These are phyloP conservation scores for Amanita inopinata DNA, from an alignment of 768 basidiomycete species.

Conservation along the genomic window DNA sequence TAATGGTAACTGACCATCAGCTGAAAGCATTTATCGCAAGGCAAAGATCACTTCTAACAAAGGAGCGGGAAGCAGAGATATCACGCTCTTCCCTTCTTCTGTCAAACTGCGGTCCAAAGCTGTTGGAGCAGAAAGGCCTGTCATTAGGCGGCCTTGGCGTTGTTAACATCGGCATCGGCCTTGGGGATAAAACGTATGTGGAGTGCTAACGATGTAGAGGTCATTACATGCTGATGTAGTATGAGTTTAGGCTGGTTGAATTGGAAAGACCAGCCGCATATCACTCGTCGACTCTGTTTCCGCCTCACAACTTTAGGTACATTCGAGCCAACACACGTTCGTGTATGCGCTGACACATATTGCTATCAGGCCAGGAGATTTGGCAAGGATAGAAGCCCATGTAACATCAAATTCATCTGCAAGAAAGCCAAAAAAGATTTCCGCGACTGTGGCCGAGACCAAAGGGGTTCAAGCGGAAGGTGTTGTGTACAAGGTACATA, in stretches of 20 bases:
- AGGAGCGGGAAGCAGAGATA: constrained; percentile 80
- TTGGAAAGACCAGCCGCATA: constrained; percentile 77
- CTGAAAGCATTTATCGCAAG: constrained; percentile 54
- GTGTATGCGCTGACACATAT: constrained; percentile 11
- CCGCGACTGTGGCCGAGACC: constrained; percentile 21
- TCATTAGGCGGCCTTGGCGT: constrained; percentile 68
- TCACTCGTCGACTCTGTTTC: constrained; percentile 60
- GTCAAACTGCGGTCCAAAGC: constrained; percentile 71
- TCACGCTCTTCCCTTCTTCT: constrained; percentile 70
- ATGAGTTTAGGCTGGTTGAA: constrained; percentile 66
- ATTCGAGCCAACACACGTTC: too few relatives aligned
- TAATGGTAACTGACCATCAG: constrained; percentile 24
- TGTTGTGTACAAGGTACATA: constrained; percentile 72
- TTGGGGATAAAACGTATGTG: constrained; percentile 85
- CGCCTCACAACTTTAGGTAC: constrained; percentile 80
- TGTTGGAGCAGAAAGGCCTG: constrained; percentile 85
- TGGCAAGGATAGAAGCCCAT: constrained; percentile 77
- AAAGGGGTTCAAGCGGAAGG: constrained; percentile 52
- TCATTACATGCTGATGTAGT: constrained; percentile 15
- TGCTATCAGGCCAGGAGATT: constrained; percentile 65
- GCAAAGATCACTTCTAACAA: constrained; percentile 54
- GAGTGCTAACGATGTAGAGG: background rate
- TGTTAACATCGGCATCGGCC: constrained; percentile 64
- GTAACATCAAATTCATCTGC: constrained; percentile 27
- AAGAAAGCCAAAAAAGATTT: constrained; percentile 35